Evolutionary conservation across 495 filamentous ascomycete genomes (phyloP).

Genomic region (Neurospora sp.): DNA sequence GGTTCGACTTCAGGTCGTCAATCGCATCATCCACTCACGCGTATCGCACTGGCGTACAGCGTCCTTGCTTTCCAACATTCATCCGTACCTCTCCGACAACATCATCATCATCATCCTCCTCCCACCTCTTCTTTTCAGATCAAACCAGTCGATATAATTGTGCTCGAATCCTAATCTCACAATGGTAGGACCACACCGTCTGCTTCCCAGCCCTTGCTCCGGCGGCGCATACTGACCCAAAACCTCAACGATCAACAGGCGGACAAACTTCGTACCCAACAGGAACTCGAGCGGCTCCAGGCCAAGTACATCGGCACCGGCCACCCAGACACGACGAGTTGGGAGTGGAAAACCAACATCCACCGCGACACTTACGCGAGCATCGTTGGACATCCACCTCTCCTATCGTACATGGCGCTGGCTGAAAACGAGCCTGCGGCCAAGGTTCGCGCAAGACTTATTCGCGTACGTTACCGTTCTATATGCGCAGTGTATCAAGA

Average conservation of each 20-base stretch:
- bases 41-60: neutral
- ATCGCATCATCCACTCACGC: neutral
- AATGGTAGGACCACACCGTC: neutral
- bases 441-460: slow-evolving; percentile 64
- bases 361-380: slow-evolving; percentile 73
- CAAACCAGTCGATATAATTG: neutral
- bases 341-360: slow-evolving; percentile 91
- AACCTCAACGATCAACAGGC: slow-evolving; percentile 40
- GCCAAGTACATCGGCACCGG: slow-evolving; percentile 91
- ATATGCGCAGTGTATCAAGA: neutral
- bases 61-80: neutral
- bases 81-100: neutral
- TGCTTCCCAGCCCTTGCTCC: neutral
- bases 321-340: slow-evolving; percentile 95
- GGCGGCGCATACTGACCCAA: neutral
- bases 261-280: slow-evolving; percentile 93
- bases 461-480: slow-evolving; percentile 44
- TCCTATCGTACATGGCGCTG: slow-evolving; percentile 81
- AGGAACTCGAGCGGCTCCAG: slow-evolving; percentile 94
- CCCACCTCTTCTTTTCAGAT: neutral
- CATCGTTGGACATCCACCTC: slow-evolving; percentile 80
- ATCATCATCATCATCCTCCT: neutral
- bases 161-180: neutral
- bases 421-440: slow-evolving; percentile 74
- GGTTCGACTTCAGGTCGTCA: neutral